A percentile compares a stretch with the other conserved stretches of the same genome.
These are phyloP conservation scores for Cystobasidiaceae sp. DNA, from an alignment of 1,284 basidiomycete genomes.

Conservation along the genomic window DNA sequence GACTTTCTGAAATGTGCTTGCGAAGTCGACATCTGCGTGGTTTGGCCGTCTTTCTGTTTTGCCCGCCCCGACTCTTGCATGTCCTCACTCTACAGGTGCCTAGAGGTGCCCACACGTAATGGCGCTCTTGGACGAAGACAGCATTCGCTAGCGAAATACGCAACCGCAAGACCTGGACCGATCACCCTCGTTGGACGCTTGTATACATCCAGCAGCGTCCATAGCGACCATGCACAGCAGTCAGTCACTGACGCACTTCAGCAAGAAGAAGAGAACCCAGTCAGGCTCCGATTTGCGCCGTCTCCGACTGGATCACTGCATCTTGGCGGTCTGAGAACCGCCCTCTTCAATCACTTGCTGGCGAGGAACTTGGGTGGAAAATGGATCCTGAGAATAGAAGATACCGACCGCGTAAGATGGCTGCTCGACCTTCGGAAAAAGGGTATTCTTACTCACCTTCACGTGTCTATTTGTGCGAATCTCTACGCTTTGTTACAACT, in stretches of 20 bases:
- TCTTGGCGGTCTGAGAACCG: slow-evolving; percentile 92
- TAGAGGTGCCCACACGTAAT: no score
- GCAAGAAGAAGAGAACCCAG: neutral
- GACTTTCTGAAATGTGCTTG: no score
- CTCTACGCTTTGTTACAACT: neutral
- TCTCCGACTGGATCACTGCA: slow-evolving; percentile 93
- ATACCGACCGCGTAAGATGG: slow-evolving; percentile 71
- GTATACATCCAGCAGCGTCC: neutral
- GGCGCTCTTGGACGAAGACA: no score
- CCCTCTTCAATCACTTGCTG: slow-evolving; percentile 85
- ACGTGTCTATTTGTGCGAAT: neutral
- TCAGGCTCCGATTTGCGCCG: slow-evolving; percentile 81
- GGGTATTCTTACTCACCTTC: no score
- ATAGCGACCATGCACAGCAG: neutral
- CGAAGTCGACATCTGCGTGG: no score
- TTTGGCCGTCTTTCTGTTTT: no score
- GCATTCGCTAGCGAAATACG: no score
- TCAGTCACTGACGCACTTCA: neutral
- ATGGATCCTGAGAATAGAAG: slow-evolving; percentile 89
- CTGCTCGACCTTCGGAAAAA: slow-evolving; percentile 38
- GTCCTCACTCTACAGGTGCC: no score
- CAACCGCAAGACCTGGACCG: no score
- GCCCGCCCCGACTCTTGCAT: no score
- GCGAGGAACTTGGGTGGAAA: slow-evolving; percentile 74
- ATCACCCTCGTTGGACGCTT: no score